Conservation (phyloP, 148 eudicot genomes). For the Bassia scoparia region DNA sequence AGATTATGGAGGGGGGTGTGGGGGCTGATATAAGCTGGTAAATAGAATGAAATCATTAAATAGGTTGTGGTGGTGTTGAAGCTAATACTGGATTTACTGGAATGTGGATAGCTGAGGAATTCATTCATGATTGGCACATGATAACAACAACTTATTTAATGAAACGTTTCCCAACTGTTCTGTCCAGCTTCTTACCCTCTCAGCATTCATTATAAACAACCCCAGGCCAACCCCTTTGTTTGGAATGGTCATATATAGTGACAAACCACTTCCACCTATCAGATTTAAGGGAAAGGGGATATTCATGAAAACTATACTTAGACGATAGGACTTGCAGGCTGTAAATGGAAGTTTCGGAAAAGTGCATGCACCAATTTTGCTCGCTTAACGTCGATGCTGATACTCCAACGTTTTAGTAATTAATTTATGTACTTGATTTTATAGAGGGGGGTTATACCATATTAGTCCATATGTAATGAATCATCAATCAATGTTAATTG, state of each 20-base stretch:
- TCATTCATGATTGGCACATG: constrained; percentile 15
- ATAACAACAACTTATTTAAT: constrained; percentile 18
- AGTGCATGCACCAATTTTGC: not conserved
- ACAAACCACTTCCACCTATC: not conserved
- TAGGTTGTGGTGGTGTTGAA: not conserved
- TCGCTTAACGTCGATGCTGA: not conserved
- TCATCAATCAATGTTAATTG: too few relatives aligned
- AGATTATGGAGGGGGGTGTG: too few relatives aligned
- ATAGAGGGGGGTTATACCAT: too few relatives aligned
- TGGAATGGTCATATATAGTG: constrained; percentile 1
- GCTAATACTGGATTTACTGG: constrained; percentile 14
- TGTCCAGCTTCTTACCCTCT: constrained; percentile 19
- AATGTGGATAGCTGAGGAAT: not conserved
- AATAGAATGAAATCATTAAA: not conserved
- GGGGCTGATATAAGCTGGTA: not conserved
- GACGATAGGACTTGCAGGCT: not conserved
- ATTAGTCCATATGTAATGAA: too few relatives aligned
- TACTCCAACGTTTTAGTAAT: not conserved
- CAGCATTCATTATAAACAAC: constrained; percentile 20
- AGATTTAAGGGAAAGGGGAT: constrained; percentile 2
- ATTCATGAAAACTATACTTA: not conserved
- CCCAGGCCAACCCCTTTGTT: not conserved
- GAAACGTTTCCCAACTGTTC: constrained; percentile 21
- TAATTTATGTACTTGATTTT: too few relatives aligned
- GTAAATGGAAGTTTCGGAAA: constrained; percentile 4